These are phyloP conservation scores for Oenanthe javanica DNA, from an alignment of 140 eudicot genomes.

Conservation along the genomic window DNA sequence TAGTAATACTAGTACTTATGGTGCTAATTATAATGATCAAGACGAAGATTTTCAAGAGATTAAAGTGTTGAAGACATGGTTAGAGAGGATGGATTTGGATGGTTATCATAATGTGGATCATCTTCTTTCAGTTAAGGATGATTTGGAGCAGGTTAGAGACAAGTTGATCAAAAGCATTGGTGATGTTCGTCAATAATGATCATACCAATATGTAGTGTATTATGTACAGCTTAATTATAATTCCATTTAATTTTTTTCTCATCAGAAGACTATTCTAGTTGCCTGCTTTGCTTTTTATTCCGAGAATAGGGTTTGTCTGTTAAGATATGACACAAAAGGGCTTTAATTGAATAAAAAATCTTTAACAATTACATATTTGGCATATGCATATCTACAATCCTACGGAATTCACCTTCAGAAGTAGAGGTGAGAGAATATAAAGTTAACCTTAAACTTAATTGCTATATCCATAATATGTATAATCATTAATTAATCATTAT, in stretches of 20 bases:
- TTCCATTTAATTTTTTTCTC: background rate
- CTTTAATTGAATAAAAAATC: too few relatives aligned
- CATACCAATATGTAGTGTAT: too few relatives aligned
- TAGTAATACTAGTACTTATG: too few relatives aligned
- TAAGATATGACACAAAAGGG: too few relatives aligned
- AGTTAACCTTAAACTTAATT: background rate
- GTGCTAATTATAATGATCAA: too few relatives aligned
- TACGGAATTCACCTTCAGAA: too few relatives aligned
- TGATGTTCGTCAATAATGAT: background rate
- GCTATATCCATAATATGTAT: background rate
- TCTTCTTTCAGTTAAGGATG: background rate
- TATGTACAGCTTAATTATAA: background rate
- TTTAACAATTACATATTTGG: too few relatives aligned
- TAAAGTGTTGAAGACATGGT: background rate
- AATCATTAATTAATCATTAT: background rate
- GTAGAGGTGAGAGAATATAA: background rate
- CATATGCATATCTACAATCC: too few relatives aligned
- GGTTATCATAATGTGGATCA: background rate
- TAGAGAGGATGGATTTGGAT: background rate
- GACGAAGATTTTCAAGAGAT: background rate
- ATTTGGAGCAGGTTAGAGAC: slow-evolving; percentile 10
- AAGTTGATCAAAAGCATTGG: background rate
- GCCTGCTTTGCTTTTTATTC: too few relatives aligned
- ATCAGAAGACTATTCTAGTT: background rate
- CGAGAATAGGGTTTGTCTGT: too few relatives aligned